phyloP scores from a whole-genome alignment of 257 asterid species.

The Leptodermis oblonga region DNA sequence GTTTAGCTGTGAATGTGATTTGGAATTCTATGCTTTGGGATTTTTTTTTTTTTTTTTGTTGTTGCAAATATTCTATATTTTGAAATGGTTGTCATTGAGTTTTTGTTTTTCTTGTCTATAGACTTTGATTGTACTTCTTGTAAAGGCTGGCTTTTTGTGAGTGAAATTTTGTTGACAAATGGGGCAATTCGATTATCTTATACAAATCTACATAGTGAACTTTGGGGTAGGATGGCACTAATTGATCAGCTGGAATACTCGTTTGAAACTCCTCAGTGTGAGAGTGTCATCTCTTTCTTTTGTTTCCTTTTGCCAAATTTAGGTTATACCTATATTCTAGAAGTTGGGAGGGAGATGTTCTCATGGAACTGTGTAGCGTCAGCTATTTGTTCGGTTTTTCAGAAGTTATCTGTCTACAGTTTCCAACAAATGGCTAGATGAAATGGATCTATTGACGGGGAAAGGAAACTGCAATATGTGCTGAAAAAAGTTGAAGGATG shows the following conservation, averaged over 20 bases:
- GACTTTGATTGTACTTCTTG: not conserved
- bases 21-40: conserved; percentile 1
- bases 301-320: not conserved
- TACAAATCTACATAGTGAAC: not conserved
- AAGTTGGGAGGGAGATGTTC: not conserved
- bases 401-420: not conserved
- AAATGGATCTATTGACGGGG: not conserved
- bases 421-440: too few species aligned
- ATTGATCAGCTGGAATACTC: not conserved
- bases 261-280: not conserved
- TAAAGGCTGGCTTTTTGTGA: not conserved
- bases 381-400: not conserved
- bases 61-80: not conserved
- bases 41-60: too few species aligned
- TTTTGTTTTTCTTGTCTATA: not conserved
- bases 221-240: not conserved
- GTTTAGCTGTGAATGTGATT: not conserved
- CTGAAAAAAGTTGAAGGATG: not conserved
- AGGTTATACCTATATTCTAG: not conserved
- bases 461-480: not conserved
- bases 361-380: not conserved
- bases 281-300: not conserved
- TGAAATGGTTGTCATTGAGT: not conserved
- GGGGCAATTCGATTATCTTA: not conserved
- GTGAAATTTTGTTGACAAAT: not conserved